These are phyloP conservation scores for Trichodelitschia bisporula DNA, from an alignment of 495 filamentous ascomycete species.

Conservation along the genomic window DNA sequence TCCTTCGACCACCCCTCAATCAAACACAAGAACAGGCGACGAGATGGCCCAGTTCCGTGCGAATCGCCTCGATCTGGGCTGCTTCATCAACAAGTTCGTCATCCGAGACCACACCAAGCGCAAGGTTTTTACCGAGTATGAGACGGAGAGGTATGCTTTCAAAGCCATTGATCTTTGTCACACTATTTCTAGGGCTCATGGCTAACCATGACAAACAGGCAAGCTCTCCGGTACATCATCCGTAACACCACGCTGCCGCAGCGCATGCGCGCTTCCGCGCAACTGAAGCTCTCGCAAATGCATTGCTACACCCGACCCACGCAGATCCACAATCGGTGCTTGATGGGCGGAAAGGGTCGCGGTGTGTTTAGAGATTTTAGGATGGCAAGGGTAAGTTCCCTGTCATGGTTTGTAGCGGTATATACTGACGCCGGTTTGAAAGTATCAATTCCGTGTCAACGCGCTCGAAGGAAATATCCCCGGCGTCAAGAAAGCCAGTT, in stretches of 20 bases:
- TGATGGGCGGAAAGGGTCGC: conserved; percentile 62
- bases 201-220: conserved; percentile 23
- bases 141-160: conserved; percentile 50
- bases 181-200: not conserved
- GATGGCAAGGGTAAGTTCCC: conserved; percentile 54
- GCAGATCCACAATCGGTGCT: conserved; percentile 81
- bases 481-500: conserved; percentile 86
- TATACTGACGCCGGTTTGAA: too few species aligned
- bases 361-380: conserved; percentile 78
- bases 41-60: conserved; percentile 72
- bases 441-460: conserved; percentile 85
- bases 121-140: conserved; percentile 64
- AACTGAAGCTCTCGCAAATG: conserved; percentile 83
- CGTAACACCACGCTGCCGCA: conserved; percentile 70
- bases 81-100: conserved; percentile 57
- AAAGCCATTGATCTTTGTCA: not conserved
- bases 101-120: conserved; percentile 91
- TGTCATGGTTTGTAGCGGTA: not conserved
- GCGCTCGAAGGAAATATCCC: conserved; percentile 73
- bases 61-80: conserved; percentile 67
- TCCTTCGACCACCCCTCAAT: too few species aligned
- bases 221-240: conserved; percentile 87
- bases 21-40: too few species aligned
- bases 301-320: conserved; percentile 79
- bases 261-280: conserved; percentile 64